Percentiles rank a stretch among this genome's conserved stretches.
phyloP scores from a whole-genome alignment of 202 grass and related monocot genomes.

The Setaria viridis region DNA sequence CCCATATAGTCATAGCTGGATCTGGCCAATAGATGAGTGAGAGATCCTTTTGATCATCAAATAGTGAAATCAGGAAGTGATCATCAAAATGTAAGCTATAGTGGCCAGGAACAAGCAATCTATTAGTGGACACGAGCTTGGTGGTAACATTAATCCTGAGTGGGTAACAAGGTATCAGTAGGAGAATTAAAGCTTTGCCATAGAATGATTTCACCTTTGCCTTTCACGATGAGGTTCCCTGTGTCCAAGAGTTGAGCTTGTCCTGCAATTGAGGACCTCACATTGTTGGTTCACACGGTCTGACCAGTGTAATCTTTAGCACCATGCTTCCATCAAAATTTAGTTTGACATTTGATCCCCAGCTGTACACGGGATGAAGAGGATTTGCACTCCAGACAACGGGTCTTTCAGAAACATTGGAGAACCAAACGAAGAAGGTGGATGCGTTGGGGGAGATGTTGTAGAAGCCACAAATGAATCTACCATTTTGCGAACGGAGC shows the following conservation, averaged over 20 bases:
- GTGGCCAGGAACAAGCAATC: slow-evolving; percentile 41
- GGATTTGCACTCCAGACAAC: slow-evolving; percentile 59
- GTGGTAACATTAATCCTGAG: slow-evolving; percentile 7
- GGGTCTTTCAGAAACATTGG: slow-evolving; percentile 35
- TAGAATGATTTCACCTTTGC: slow-evolving; percentile 22
- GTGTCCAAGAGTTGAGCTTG: slow-evolving; percentile 48
- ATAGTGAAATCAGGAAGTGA: slow-evolving; percentile 56
- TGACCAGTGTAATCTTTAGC: slow-evolving; percentile 48
- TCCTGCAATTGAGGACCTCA: background rate
- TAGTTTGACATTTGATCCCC: slow-evolving; percentile 51
- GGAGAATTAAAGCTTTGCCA: slow-evolving; percentile 72
- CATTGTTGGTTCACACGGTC: slow-evolving; percentile 53
- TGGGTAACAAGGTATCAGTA: slow-evolving; percentile 63
- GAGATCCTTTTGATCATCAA: slow-evolving; percentile 48
- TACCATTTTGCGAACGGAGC: slow-evolving; percentile 49
- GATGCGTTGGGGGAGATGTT: slow-evolving; percentile 51
- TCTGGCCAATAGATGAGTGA: slow-evolving; percentile 65
- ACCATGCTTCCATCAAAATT: slow-evolving; percentile 39
- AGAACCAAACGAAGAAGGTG: slow-evolving; percentile 70
- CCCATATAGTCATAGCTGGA: slow-evolving; percentile 20
- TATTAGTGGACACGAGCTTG: slow-evolving; percentile 36
- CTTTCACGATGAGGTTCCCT: slow-evolving; percentile 60
- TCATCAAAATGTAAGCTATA: slow-evolving; percentile 59
- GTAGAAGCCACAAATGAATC: slow-evolving; percentile 66
- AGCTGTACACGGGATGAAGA: slow-evolving; percentile 50